These are phyloP conservation scores for Lepiota subincarnata DNA, from an alignment of 768 basidiomycete genomes.

Conservation along the genomic window DNA sequence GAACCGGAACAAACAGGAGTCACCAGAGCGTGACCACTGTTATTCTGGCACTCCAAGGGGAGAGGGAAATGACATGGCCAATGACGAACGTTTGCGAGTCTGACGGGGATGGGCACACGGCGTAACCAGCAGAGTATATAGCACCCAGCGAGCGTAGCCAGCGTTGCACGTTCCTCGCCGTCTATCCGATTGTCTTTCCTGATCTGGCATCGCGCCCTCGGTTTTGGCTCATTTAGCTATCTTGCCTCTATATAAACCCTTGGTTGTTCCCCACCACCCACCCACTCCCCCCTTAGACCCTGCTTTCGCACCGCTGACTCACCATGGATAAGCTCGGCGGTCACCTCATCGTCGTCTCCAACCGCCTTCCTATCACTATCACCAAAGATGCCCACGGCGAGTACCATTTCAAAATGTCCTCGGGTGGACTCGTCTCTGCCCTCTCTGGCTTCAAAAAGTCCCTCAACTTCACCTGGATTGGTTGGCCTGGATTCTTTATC, in stretches of 20 bases:
- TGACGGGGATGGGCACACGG: no score
- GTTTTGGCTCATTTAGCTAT: conserved; percentile 21
- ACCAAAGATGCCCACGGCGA: conserved; percentile 88
- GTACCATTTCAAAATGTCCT: conserved; percentile 99
- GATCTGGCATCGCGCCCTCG: conserved; percentile 26
- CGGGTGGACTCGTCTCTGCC: conserved; percentile 95
- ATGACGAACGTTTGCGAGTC: neutral
- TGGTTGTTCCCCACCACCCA: no score
- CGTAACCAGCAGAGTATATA: no score
- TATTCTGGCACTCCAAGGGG: no score
- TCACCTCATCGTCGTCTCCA: conserved; percentile 93
- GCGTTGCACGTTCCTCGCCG: conserved; percentile 24
- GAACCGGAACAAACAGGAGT: conserved; percentile 4
- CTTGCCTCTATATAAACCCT: conserved; percentile 19
- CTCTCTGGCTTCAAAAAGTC: conserved; percentile 98
- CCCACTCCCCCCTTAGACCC: neutral
- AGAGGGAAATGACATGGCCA: no score
- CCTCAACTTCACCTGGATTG: conserved; percentile 97
- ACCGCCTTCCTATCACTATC: conserved; percentile 94
- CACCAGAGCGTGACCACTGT: neutral
- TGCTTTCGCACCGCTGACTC: conserved; percentile 3
- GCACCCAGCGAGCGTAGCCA: neutral
- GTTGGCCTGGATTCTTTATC: conserved; percentile 93
- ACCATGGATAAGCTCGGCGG: conserved; percentile 32
- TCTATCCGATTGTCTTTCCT: conserved; percentile 27